Base-by-base conservation (phyloP, 176 grass and related monocot species). In the Avena insularis region DNA sequence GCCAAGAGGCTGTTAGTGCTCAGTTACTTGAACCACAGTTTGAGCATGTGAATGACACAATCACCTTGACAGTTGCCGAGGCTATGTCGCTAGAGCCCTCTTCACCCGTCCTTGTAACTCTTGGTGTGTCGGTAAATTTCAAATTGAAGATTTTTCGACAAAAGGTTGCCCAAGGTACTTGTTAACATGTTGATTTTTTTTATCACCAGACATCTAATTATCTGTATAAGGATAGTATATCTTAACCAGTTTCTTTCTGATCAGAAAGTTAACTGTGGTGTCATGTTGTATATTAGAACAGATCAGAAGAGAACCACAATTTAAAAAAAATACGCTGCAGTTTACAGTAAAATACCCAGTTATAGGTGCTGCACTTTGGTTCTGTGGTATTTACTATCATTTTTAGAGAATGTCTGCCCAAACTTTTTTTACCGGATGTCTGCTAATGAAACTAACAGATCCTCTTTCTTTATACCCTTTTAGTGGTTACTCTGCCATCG, bases 81-180 rank as follows among this genome's bases (percentile, higher is more conserved):
- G 92, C 96, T 72, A 98, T 98, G 92, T 98, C 96, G 6, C 69
- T 98, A 56, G 90, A 94, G 88, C 96, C 96, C 45, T 87, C 96
- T 84, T 98, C 96, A 81, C 96, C 92, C 57, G 89, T 98, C 77
- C 94, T 95, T 35, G 84, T 98, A 80, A 98, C 93, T 72, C 76
- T 95, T 86, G 93, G 90, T 91, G 92, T 89, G 88, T 85, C 88
- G 36, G 82, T 95, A 70, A 81, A 83, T 49, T 98, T 92, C 78
- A 94, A 80, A 69, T 88, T 98, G 74, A 95, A 91, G 81, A 77
- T 98, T 63, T 94, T 98, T 88, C 92, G 85, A 82, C 86, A 91
- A 49, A 98, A 98, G 62, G 84, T 90, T 85, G 81, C 91, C 78
- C 85, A 91, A 88, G 93, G 93, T 98, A 83, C 55, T 78, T 77